A percentile compares a stretch with the other conserved stretches of the same genome.
These are phyloP conservation scores for Scorias spongiosa DNA, from an alignment of 2,329 filamentous ascomycete genomes.

Conservation along the genomic window DNA sequence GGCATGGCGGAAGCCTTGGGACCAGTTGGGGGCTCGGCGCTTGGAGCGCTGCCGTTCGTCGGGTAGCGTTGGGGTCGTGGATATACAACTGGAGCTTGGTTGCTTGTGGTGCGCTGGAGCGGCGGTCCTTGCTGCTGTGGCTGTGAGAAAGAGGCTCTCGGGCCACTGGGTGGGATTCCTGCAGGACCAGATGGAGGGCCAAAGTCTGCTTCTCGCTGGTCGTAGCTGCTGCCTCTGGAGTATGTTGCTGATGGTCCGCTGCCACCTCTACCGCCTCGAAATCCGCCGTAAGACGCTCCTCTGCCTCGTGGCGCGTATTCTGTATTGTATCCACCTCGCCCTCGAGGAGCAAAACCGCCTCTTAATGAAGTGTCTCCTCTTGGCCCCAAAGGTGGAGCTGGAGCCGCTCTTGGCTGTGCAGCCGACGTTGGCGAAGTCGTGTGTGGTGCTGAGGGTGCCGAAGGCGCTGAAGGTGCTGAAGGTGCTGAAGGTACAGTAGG, in stretches of 20 bases:
- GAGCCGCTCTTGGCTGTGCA: too few species aligned
- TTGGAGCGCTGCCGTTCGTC: conserved; percentile 13
- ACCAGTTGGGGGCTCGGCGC: conserved; percentile 8
- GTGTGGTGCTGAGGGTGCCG: conserved; percentile 7
- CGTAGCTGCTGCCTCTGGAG: neutral
- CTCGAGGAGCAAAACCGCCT: conserved; percentile 18
- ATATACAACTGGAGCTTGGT: conserved; percentile 29
- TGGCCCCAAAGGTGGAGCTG: conserved; percentile 12
- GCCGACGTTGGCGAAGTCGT: too few species aligned
- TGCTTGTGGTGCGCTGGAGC: conserved; percentile 27
- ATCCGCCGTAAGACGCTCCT: conserved; percentile 18
- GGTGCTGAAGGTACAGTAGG: conserved; percentile 16
- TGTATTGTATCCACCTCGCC: conserved; percentile 6
- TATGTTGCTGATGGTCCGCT: conserved; percentile 1
- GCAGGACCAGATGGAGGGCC: neutral
- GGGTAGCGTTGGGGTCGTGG: conserved; percentile 31
- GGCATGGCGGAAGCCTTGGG: conserved; percentile 12
- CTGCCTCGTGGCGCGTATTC: conserved; percentile 13
- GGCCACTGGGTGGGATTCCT: conserved; percentile 16
- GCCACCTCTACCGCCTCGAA: conserved; percentile 18
- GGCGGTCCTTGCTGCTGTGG: conserved; percentile 14
- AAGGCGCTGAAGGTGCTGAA: conserved; percentile 9
- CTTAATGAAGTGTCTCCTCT: conserved; percentile 21
- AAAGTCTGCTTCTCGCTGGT: neutral
- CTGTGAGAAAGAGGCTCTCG: conserved; percentile 16